Base-by-base conservation (phyloP, 1,284 basidiomycete species). In the Melampsora americana region DNA sequence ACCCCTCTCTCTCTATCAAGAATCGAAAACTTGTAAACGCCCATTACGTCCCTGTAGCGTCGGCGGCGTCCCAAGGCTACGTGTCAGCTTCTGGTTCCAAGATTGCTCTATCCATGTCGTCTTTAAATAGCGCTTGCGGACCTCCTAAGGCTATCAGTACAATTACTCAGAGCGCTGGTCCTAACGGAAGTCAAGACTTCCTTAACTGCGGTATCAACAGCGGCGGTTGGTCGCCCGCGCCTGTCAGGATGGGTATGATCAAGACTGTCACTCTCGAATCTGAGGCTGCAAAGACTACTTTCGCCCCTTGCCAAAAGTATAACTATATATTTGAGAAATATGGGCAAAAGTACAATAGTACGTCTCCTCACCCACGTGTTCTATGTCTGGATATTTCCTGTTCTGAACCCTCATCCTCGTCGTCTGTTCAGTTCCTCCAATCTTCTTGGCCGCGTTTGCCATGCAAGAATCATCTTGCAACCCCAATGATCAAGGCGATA, bases 391-490 rank as follows among this genome's bases (percentile, higher is more conserved):
- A 30, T 69, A 42, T 66, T 59, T 44, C 11, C 7, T 14, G 46
- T 1, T 61, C 42, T 60, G 39, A 28, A 7, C 30, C 14, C 42
- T 66, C 26, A 23, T 39, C 18, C n/a, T 18, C 26, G 46, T 44
- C 39, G 7, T 35, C 71, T 66, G 5, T 39, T 26, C 77, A 87
- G 86, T 88, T 56, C 89, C 89, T 26, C 82, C 91, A 2, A 90
- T 92, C 81, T 84, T 95, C 79, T 83, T 94, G 61, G 92, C 92
- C 4, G 87, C 92, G 0, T 90, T 95, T 79, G 92, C 92, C 46
- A 90, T 95, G 88, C 89, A 90, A 82, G 90, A 90, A 83, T 88
- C 87, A 59, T 84, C 86, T 64, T 95, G 93, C 85, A 88, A 90
- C 79, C 86, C 89, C 1, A 77, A 84, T n/a, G 87, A 86, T 5